These are phyloP conservation scores for Neocallimastix lanati DNA, from an alignment of 192 early-diverging fungal species.

Conservation along the genomic window DNA sequence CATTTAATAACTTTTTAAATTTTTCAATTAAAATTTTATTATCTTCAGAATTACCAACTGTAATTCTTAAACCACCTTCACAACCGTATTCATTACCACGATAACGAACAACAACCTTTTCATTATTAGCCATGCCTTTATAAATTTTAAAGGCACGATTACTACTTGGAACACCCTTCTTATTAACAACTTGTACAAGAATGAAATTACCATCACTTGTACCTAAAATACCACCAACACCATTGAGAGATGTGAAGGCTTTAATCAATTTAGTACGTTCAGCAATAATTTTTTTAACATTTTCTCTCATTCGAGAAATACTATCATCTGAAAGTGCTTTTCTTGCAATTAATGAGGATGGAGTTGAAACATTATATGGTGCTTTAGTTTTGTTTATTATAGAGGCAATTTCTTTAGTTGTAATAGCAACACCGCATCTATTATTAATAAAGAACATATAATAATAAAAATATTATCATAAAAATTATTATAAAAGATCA, in stretches of 20 bases:
- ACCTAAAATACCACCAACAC: slow-evolving; percentile 60
- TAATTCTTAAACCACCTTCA: slow-evolving; percentile 81
- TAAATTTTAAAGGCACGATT: slow-evolving; percentile 56
- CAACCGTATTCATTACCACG: slow-evolving; percentile 86
- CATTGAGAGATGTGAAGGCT: slow-evolving; percentile 35
- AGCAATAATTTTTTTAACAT: slow-evolving; percentile 29
- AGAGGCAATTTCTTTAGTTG: slow-evolving; percentile 54
- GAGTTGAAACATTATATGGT: slow-evolving; percentile 94
- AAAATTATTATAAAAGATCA: too few species aligned
- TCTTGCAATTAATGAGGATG: slow-evolving; percentile 57
- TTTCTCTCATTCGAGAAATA: slow-evolving; percentile 42
- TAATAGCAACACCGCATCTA: slow-evolving; percentile 71
- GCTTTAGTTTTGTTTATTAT: slow-evolving; percentile 96
- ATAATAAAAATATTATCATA: neutral
- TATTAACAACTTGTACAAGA: slow-evolving; percentile 58
- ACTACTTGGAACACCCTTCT: slow-evolving; percentile 39
- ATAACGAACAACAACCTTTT: slow-evolving; percentile 85
- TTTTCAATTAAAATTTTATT: slow-evolving; percentile 46
- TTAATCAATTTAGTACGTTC: slow-evolving; percentile 53
- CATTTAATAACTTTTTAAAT: slow-evolving; percentile 3
- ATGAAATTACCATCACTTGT: slow-evolving; percentile 92
- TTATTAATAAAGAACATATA: too few species aligned
- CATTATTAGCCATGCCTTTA: slow-evolving; percentile 58
- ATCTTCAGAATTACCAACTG: slow-evolving; percentile 78
- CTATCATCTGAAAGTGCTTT: slow-evolving; percentile 57